phyloP scores from a whole-genome alignment of 495 filamentous ascomycete genomes.

The Penicillium cinerascens region DNA sequence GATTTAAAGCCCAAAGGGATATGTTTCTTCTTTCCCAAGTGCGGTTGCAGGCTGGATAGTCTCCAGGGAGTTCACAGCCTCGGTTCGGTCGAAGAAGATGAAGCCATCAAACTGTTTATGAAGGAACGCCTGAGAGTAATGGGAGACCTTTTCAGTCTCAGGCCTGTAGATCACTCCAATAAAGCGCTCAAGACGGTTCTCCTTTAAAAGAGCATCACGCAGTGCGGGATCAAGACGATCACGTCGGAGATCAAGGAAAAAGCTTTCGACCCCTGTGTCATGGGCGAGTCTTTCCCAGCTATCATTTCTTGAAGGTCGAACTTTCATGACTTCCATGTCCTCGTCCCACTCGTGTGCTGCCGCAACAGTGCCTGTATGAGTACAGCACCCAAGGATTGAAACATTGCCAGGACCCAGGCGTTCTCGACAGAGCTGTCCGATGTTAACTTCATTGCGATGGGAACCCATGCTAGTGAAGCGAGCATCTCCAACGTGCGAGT shows the following conservation, averaged over 20 bases:
- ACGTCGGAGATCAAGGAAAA: slow-evolving; percentile 48
- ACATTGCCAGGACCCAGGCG: slow-evolving; percentile 44
- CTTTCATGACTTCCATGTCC: slow-evolving; percentile 53
- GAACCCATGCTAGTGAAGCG: slow-evolving; percentile 53
- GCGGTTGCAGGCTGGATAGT: slow-evolving; percentile 47
- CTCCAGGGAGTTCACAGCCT: slow-evolving; percentile 51
- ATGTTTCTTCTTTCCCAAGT: slow-evolving; percentile 49
- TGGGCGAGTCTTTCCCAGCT: slow-evolving; percentile 48
- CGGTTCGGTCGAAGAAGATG: slow-evolving; percentile 54
- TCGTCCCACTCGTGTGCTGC: slow-evolving; percentile 55
- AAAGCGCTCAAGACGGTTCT: slow-evolving; percentile 48
- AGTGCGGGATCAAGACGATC: slow-evolving; percentile 34
- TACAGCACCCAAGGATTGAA: slow-evolving; percentile 50
- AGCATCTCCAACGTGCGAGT: slow-evolving; percentile 59
- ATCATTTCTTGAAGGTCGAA: slow-evolving; percentile 38
- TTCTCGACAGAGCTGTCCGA: slow-evolving; percentile 56
- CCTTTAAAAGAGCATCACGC: slow-evolving; percentile 34
- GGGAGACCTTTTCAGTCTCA: slow-evolving; percentile 50
- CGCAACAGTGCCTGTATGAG: slow-evolving; percentile 55
- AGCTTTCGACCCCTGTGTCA: slow-evolving; percentile 42
- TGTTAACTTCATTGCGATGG: slow-evolving; percentile 48
- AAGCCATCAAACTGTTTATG: slow-evolving; percentile 56
- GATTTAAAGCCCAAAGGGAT: slow-evolving; percentile 55
- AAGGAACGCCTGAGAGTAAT: slow-evolving; percentile 52
- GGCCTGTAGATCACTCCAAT: slow-evolving; percentile 61